phyloP scores from a whole-genome alignment of 73 alveolate species.

The Tetrahymena elliotti region DNA sequence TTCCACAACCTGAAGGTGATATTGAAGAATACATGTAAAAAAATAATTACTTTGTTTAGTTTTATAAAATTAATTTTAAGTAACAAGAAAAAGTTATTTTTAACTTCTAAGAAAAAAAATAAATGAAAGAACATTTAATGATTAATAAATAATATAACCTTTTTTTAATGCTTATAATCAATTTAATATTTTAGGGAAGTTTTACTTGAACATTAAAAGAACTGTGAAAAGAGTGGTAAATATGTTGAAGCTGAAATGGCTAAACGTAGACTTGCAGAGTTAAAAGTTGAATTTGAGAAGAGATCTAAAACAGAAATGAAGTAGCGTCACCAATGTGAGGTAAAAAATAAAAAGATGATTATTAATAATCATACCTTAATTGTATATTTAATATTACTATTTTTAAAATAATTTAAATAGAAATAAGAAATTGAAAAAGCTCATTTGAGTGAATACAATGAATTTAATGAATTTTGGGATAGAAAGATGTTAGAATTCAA shows the following conservation, averaged over 20 bases:
- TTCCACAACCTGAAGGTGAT: background rate
- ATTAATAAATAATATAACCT: background rate
- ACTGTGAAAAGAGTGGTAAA: constrained; percentile 36
- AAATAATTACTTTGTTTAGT: background rate
- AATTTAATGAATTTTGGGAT: constrained; percentile 36
- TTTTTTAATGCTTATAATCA: background rate
- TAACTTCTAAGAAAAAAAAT: background rate
- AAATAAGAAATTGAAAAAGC: constrained; percentile 14
- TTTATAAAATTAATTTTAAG: too few species aligned
- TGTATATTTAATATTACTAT: background rate
- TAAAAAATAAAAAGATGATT: background rate
- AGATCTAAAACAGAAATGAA: constrained; percentile 15
- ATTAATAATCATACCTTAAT: background rate
- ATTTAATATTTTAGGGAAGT: constrained; percentile 1
- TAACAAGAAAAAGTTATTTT: background rate
- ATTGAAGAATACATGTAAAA: background rate
- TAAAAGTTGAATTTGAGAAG: constrained; percentile 16
- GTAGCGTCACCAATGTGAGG: constrained; percentile 29
- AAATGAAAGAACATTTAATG: background rate
- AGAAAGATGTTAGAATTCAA: constrained; percentile 21
- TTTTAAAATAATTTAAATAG: background rate
- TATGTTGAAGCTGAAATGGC: constrained; percentile 43
- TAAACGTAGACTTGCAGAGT: constrained; percentile 16
- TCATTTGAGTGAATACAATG: constrained; percentile 21
- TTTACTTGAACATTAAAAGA: constrained; percentile 26